A percentile compares a stretch with the other conserved stretches of the same genome.
Conservation (phyloP, 2,329 filamentous ascomycete genomes). For the Ophiosphaerella narmari region DNA sequence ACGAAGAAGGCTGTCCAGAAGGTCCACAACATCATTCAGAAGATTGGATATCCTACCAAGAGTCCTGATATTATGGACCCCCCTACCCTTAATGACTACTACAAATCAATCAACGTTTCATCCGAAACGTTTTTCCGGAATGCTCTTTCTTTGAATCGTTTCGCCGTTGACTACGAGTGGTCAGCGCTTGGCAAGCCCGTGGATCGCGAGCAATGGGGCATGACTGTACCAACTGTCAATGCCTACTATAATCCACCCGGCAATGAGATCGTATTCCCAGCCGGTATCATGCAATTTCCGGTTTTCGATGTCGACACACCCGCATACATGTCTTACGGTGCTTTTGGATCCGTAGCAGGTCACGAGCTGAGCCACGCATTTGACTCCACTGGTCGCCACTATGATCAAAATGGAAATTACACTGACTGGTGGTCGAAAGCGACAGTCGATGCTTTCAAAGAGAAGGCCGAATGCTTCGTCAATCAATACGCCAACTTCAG, state of each 20-base stretch:
- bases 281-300: slow-evolving; percentile 69
- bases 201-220: slow-evolving; percentile 64
- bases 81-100: slow-evolving; percentile 60
- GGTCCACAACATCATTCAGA: slow-evolving; percentile 68
- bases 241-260: slow-evolving; percentile 67
- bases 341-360: slow-evolving; percentile 68
- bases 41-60: slow-evolving; percentile 68
- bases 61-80: slow-evolving; percentile 67
- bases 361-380: slow-evolving; percentile 75
- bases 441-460: slow-evolving; percentile 63
- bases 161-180: slow-evolving; percentile 59
- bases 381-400: slow-evolving; percentile 68
- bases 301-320: slow-evolving; percentile 67
- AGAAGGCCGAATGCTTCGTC: slow-evolving; percentile 67
- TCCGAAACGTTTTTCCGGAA: slow-evolving; percentile 63
- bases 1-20: slow-evolving; percentile 66
- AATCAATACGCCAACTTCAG: slow-evolving; percentile 69
- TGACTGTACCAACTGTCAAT: slow-evolving; percentile 63
- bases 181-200: slow-evolving; percentile 63
- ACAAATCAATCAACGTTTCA: slow-evolving; percentile 58
- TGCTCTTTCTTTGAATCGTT: slow-evolving; percentile 55
- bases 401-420: slow-evolving; percentile 67
- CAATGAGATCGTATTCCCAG: slow-evolving; percentile 66
- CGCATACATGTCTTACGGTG: slow-evolving; percentile 70
- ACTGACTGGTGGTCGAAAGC: slow-evolving; percentile 69